Evolutionary conservation across 1,139 yeast species (phyloP).

Genomic region (Yamadazyma jaroonii): DNA sequence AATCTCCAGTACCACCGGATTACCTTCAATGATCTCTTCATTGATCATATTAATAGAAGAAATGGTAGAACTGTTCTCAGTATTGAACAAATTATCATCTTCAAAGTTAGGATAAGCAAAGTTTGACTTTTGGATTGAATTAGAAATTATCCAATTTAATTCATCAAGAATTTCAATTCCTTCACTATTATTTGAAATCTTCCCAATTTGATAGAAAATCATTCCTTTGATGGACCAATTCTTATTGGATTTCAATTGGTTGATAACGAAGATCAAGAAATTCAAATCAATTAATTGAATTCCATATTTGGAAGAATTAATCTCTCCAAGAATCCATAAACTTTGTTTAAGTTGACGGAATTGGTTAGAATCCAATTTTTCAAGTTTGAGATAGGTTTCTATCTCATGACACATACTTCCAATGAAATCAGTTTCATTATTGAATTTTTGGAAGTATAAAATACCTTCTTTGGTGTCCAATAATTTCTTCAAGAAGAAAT

Average conservation of each 20-base stretch:
- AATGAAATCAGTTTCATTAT: constrained; percentile 22
- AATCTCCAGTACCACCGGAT: constrained; percentile 43
- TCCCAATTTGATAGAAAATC: constrained; percentile 75
- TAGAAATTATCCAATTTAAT: constrained; percentile 60
- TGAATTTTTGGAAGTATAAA: constrained; percentile 26
- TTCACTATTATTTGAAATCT: constrained; percentile 67
- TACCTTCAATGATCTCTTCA: constrained; percentile 12
- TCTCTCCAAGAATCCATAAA: constrained; percentile 85
- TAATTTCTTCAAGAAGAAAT: constrained; percentile 66
- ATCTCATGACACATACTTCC: constrained; percentile 25
- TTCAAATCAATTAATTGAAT: constrained; percentile 45
- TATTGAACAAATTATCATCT: constrained; percentile 3
- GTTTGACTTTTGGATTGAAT: neutral
- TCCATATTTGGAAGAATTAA: constrained; percentile 69
- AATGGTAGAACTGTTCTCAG: neutral
- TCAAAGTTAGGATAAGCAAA: constrained; percentile 6
- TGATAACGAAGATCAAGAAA: constrained; percentile 50
- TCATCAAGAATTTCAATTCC: constrained; percentile 89
- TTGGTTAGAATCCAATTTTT: constrained; percentile 8
- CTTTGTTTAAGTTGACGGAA: constrained; percentile 66
- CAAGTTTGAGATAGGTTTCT: constrained; percentile 16
- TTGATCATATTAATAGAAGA: constrained; percentile 9
- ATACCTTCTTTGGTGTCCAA: constrained; percentile 83
- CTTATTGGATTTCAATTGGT: constrained; percentile 29
- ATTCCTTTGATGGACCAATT: constrained; percentile 65